A percentile compares a stretch with the other conserved stretches of the same genome.
These are phyloP conservation scores for Excoecaria cochinchinensis DNA, from an alignment of 345 rosid species.

Conservation along the genomic window DNA sequence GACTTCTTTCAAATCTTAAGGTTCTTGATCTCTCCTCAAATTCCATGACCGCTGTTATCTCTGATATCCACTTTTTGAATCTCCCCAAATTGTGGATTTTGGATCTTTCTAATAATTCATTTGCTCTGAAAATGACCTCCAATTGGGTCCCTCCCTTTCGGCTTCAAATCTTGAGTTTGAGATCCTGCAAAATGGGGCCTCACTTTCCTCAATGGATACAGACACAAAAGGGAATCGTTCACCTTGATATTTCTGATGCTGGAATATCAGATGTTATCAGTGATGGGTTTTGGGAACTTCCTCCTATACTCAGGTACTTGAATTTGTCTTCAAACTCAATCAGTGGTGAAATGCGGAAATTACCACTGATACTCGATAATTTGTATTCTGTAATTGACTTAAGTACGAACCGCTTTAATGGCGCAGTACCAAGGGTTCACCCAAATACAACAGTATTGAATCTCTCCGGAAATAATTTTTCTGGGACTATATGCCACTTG, in stretches of 20 bases:
- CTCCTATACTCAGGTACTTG: background rate
- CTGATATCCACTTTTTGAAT: background rate
- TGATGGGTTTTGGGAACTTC: conserved; percentile 10
- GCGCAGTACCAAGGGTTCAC: background rate
- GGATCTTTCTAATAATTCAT: background rate
- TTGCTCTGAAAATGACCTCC: background rate
- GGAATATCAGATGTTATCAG: background rate
- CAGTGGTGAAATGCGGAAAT: background rate
- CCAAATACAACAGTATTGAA: background rate
- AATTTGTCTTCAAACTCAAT: background rate
- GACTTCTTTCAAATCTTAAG: too few relatives aligned
- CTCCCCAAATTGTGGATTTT: background rate
- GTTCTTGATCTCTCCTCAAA: background rate
- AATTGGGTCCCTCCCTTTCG: conserved; percentile 11
- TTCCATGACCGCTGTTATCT: background rate
- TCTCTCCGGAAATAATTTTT: conserved; percentile 8
- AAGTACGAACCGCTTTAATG: conserved; percentile 4
- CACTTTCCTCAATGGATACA: conserved; percentile 2
- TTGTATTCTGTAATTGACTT: background rate
- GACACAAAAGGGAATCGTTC: background rate
- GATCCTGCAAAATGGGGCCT: background rate
- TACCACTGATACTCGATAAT: background rate
- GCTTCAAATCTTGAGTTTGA: background rate
- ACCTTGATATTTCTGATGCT: conserved; percentile 4
- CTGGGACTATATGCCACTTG: background rate